Base-by-base conservation (phyloP, 1,284 basidiomycete species). In the Ceratobasidium sp. region DNA sequence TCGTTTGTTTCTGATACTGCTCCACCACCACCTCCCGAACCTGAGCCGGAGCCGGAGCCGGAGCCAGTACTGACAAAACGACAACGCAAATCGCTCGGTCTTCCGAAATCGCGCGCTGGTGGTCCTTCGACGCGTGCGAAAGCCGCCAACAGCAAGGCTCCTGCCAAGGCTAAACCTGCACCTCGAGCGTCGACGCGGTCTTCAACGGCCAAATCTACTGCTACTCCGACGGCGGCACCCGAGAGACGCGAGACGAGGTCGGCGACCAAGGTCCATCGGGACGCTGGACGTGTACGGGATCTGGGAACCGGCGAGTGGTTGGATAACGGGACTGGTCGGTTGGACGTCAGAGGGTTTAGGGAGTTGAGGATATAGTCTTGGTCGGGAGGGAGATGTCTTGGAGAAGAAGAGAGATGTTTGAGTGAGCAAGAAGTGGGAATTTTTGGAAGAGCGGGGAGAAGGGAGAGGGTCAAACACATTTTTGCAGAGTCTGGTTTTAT, bases 281-380 rank as follows among this genome's bases (percentile, higher is more conserved):
- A 77, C 59, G 44, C 57, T 20, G 62, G 87, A 83, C 70, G 65
- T 13, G 77, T 66, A 33, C 73, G 64, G 40, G 78, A 68, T 10
- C 65, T 77, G 15, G 80, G 74, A 0, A 54, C 64, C 6, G 70
- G 77, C 56, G 92, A 94, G 84, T 94, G 93, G 93, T 85, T 85
- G 81, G 87, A 86, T 81, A 94, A 93, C 84, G 93, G 93, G 77
- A 89, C 88, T 52, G 93, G 93, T 73, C 86, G 93, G 81, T 84
- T 94, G 78, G 93, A 94, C 83, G 92, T 94, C 78, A 87, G 93
- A 77, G 93, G 93, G 70, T 94, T 94, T 84, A 87, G 92, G 80
- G 93, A 94, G 85, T 83, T 94, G 83, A 93, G 90, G 89, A 94
- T 94, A 81, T 94, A 59, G 59, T 33, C 33, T 33, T 33, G 33